A percentile compares a stretch with the other conserved stretches of the same genome.
Evolutionary conservation across 306 rosid species (phyloP).

Genomic region (Acacia melanoxylon): DNA sequence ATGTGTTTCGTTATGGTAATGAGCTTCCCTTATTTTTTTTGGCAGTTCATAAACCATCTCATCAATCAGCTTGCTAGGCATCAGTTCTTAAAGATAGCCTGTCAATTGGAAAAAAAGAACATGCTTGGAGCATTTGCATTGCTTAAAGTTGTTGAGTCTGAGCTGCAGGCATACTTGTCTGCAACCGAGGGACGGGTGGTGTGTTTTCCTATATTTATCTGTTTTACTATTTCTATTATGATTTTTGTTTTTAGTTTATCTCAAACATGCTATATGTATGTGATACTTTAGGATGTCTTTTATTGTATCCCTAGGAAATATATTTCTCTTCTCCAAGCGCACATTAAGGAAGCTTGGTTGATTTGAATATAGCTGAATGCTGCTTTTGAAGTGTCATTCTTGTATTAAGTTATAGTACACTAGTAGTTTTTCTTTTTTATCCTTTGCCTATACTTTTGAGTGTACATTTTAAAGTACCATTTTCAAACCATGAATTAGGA

Average conservation of each 20-base stretch:
- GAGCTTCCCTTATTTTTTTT: constrained; percentile 26
- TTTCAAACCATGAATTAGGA: constrained; percentile 8
- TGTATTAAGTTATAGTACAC: not conserved
- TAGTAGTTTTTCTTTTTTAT: not conserved
- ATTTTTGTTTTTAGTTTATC: not conserved
- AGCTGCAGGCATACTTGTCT: constrained; percentile 80
- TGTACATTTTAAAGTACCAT: not conserved
- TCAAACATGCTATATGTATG: not conserved
- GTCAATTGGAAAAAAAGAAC: constrained; percentile 92
- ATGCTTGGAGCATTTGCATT: constrained; percentile 93
- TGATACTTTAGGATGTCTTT: not conserved
- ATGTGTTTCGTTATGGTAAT: constrained; percentile 24
- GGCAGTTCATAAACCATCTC: constrained; percentile 94
- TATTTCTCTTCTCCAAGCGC: not conserved
- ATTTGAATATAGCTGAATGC: not conserved
- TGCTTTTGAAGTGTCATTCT: not conserved
- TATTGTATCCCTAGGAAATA: not conserved
- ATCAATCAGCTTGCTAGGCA: constrained; percentile 94
- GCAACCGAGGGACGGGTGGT: constrained; percentile 97
- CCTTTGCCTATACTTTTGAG: not conserved
- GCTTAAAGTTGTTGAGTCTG: constrained; percentile 92
- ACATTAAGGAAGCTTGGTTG: not conserved
- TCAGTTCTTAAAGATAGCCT: constrained; percentile 87
- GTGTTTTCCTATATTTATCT: constrained; percentile 26
- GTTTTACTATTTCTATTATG: not conserved